phyloP scores from a whole-genome alignment of 345 rosid genomes.

The Corchorus capsularis region DNA sequence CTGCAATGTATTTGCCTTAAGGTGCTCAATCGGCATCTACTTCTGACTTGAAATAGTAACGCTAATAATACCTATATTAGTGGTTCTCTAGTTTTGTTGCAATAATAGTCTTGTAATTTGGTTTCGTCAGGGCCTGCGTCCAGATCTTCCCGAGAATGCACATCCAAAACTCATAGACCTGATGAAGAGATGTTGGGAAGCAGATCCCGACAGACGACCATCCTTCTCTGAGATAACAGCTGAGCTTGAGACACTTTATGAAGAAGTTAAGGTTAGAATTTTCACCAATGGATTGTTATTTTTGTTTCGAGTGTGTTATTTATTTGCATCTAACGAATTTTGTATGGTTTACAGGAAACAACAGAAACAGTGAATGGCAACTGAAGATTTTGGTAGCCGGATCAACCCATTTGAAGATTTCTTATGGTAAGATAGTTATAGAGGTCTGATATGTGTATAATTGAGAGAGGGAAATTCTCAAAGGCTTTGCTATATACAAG shows the following conservation, averaged over 20 bases:
- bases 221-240: slow-evolving; percentile 50
- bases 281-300: background rate
- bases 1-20: too few relatives aligned
- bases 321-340: slow-evolving; percentile 10
- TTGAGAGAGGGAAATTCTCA: slow-evolving; percentile 15
- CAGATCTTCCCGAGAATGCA: slow-evolving; percentile 52
- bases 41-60: too few relatives aligned
- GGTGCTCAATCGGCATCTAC: too few relatives aligned
- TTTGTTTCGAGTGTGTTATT: background rate
- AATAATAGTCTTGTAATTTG: background rate
- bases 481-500: background rate
- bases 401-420: slow-evolving; percentile 21
- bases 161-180: slow-evolving; percentile 53
- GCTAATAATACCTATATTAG: too few relatives aligned
- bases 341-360: slow-evolving; percentile 34
- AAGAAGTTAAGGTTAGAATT: slow-evolving; percentile 49
- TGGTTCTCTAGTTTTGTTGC: too few relatives aligned
- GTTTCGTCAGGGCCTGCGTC: slow-evolving; percentile 62
- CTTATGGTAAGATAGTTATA: slow-evolving; percentile 24
- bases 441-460: slow-evolving; percentile 25
- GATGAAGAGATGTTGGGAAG: slow-evolving; percentile 82
- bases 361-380: slow-evolving; percentile 38
- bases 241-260: slow-evolving; percentile 57
- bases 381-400: slow-evolving; percentile 21
- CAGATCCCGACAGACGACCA: slow-evolving; percentile 52